Base-by-base conservation (phyloP, 1,284 basidiomycete genomes). In the Pseudozyma sp. region DNA sequence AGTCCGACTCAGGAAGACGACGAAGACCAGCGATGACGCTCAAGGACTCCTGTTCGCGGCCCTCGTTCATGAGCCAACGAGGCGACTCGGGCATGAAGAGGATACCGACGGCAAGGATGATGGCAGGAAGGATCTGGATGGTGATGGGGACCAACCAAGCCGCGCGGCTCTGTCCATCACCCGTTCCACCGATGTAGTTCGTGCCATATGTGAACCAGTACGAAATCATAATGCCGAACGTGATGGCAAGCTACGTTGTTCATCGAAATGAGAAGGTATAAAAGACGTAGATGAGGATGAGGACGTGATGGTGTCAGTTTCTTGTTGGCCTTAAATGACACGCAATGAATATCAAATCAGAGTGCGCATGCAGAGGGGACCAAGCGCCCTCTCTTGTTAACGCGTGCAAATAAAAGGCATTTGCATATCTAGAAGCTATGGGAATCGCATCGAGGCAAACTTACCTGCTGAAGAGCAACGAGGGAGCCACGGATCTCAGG, bases 181-280 rank as follows among this genome's bases (percentile, higher is more conserved):
- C 72, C 1, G 85, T 85, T 14, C 86, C 85, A 19, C 85, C 85
- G 52, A 87, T 84, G 39, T 88, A 85, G 21, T 92, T 89, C 0
- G 92, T 93, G 51, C 89, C 83, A 79, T 91, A 93, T 0, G 92
- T 92, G 7, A 89, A 88, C 92, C 92, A 93, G 79, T 93, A 93
- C 2, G 90, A 91, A 21, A 89, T 75, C 67, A 79, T 77, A 40
- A 72, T 59, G 40, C 59, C 78, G 57, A 66, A 63, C 39, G 64
- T 45, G 45, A 74, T 74, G 8, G 71, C 71, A 1, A 61, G 60
- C 54, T 31, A 31, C 25, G 25, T 31, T 31, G 25, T 31, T 31
- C 25, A 31, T 31, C 25, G 25, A 31, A 6, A 3, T 39, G 13
- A 2, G 19, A 11, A 25, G 34, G 14, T 13, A 5, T 47, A 39